A percentile compares a stretch with the other conserved stretches of the same genome.
phyloP scores from a whole-genome alignment of 495 filamentous ascomycete genomes.

The Penicillium fimorum region DNA sequence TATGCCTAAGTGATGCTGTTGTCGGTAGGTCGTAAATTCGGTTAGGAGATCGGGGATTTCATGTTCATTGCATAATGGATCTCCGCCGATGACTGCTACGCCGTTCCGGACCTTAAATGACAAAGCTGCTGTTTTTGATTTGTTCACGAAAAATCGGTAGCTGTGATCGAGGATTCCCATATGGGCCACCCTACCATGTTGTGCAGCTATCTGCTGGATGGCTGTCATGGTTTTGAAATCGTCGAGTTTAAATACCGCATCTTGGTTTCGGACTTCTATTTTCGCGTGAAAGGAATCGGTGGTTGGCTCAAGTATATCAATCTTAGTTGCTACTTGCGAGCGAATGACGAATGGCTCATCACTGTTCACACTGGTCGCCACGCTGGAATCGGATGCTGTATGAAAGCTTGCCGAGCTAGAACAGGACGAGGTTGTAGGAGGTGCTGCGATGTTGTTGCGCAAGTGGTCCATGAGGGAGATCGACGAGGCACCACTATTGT shows the following conservation, averaged over 20 bases:
- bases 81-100: constrained; percentile 39
- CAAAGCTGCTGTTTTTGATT: constrained; percentile 32
- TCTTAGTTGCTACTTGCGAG: background rate
- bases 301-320: background rate
- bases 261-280: background rate
- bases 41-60: constrained; percentile 26
- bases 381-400: constrained; percentile 12
- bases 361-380: constrained; percentile 19
- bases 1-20: constrained; percentile 27
- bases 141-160: constrained; percentile 44
- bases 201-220: constrained; percentile 29
- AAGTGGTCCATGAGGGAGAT: constrained; percentile 23
- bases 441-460: constrained; percentile 11
- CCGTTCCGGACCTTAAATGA: constrained; percentile 41
- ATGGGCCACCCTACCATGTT: constrained; percentile 41
- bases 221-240: constrained; percentile 32
- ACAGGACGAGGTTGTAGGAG: constrained; percentile 9
- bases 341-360: constrained; percentile 2
- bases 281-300: background rate
- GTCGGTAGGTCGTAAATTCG: constrained; percentile 41
- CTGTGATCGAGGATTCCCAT: constrained; percentile 47
- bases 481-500: background rate
- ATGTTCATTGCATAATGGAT: constrained; percentile 36
- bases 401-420: constrained; percentile 18
- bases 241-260: constrained; percentile 26